phyloP scores from a whole-genome alignment of 306 rosid genomes.

The Dalbergia cochinchinensis region DNA sequence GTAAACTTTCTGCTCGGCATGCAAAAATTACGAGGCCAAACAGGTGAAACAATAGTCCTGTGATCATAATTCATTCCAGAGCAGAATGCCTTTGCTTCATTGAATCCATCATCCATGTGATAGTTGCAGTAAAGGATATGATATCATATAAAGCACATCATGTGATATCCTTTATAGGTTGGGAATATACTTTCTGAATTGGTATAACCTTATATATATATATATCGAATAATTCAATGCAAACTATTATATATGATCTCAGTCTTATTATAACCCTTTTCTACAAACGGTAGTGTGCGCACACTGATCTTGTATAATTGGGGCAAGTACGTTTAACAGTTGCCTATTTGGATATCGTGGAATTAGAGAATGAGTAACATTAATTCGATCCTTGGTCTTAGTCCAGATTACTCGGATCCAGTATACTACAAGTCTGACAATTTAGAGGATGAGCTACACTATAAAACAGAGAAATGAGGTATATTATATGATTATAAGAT shows the following conservation, averaged over 20 bases:
- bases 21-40: too few relatives aligned
- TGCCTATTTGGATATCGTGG: background rate
- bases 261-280: background rate
- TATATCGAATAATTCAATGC: background rate
- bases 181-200: background rate
- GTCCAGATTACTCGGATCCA: too few relatives aligned
- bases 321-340: background rate
- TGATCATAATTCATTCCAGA: background rate
- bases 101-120: conserved; percentile 5
- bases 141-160: background rate
- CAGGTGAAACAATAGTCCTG: too few relatives aligned
- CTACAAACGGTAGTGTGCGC: background rate
- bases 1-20: too few relatives aligned
- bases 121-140: background rate
- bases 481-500: background rate
- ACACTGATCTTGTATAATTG: background rate
- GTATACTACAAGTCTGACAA: too few relatives aligned
- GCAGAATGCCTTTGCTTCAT: background rate
- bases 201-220: background rate
- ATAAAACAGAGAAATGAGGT: too few relatives aligned
- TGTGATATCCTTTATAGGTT: background rate
- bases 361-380: background rate
- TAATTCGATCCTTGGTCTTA: too few relatives aligned
- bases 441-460: too few relatives aligned
- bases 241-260: background rate